Base-by-base conservation (phyloP, 768 basidiomycete species). In the Ramaria sp. region DNA sequence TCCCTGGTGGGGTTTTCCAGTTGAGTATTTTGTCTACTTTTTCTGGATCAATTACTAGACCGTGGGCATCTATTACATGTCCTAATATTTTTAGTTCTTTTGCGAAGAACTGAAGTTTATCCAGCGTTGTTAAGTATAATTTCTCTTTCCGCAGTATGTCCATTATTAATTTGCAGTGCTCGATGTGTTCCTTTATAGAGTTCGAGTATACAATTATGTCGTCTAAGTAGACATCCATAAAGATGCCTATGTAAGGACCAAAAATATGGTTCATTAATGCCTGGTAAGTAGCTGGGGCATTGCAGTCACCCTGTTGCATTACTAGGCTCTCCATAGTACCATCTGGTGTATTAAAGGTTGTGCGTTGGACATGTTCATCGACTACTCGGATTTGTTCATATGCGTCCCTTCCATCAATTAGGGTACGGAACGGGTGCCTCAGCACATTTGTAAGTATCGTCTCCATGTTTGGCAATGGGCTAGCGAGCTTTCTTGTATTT, bases 271-370 rank as follows among this genome's bases (percentile, higher is more conserved):
- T 75, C 72, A 77, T 77, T 0, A 76, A 49, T 0, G 72, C 61
- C 59, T 77, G 75, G 62, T 72, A 75, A 0, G 74, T 77, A 0
- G 75, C 75, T 0, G 64, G 63, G 0, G 62, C 67, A 51, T 71
- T 71, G 51, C 63, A 63, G 45, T 71, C 65, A 0, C 69, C 69
- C 22, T 65, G 64, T 54, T 73, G 72, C 54, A 75, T 63, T 0
- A 78, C 73, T 0, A 64, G 57, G 39, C 73, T 74, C 2, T 68
- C 69, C 72, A 78, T 76, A 24, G 69, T 76, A 0, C 77, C 75
- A 63, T 73, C 69, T n/a, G 71, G 71, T 1, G 70, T 76, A 0
- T 69, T 61, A 47, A 73, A 68, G 0, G 68, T 56, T 0, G 70
- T 69, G 0, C 60, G 30, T n/a, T n/a, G 38, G 0, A 70, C 66